phyloP scores from a whole-genome alignment of 306 rosid species.

The Glycine latifolia region DNA sequence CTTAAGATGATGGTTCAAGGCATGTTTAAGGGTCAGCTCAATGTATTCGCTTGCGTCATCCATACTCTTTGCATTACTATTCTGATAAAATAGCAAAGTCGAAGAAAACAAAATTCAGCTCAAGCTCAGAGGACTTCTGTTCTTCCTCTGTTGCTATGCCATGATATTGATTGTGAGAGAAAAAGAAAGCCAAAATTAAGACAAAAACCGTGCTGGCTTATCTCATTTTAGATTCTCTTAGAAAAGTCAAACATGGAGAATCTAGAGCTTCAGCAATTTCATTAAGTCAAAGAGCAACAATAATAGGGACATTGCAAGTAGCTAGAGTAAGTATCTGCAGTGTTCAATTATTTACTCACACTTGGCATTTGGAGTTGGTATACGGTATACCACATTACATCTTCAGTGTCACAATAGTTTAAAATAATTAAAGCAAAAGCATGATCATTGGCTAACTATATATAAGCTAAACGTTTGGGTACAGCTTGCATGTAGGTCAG shows the following conservation, averaged over 20 bases:
- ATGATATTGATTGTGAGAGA: background rate
- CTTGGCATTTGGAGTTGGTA: background rate
- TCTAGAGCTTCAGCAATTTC: background rate
- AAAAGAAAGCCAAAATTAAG: background rate
- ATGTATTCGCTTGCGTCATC: too few relatives aligned
- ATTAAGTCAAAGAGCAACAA: background rate
- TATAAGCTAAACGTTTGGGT: slow-evolving; percentile 8
- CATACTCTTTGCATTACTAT: too few relatives aligned
- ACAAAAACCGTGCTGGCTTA: slow-evolving; percentile 6
- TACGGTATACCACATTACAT: background rate
- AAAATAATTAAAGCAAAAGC: slow-evolving; percentile 7
- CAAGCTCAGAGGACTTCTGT: background rate
- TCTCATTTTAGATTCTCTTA: slow-evolving; percentile 22
- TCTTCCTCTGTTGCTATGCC: too few relatives aligned
- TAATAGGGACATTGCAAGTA: background rate
- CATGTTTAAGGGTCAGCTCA: too few relatives aligned
- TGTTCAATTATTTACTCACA: background rate
- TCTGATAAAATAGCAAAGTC: too few relatives aligned
- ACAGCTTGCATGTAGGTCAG: slow-evolving; percentile 38
- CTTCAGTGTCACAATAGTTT: background rate
- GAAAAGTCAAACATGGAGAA: background rate
- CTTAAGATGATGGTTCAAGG: too few relatives aligned
- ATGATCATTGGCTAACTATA: slow-evolving; percentile 18
- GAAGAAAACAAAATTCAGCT: slow-evolving; percentile 12
- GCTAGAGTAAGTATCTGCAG: background rate